These are phyloP conservation scores for Omphalotus guepiniiformis DNA, from an alignment of 768 basidiomycete genomes.

Conservation along the genomic window DNA sequence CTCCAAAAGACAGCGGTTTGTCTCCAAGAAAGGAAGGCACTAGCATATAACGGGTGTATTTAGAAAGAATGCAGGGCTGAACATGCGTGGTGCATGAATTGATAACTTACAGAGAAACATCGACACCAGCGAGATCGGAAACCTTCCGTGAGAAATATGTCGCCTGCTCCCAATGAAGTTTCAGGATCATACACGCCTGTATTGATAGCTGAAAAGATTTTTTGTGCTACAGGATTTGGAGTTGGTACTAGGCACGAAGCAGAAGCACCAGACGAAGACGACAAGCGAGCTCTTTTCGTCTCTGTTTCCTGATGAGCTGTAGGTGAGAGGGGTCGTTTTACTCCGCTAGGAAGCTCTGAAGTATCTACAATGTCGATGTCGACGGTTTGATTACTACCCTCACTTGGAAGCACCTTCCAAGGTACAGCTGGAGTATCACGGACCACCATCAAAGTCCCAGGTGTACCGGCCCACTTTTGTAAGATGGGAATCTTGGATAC, in stretches of 20 bases:
- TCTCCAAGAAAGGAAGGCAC: conserved; percentile 57
- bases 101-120: conserved; percentile 49
- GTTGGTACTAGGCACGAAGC: conserved; percentile 54
- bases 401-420: conserved; percentile 51
- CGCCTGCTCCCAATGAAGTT: conserved; percentile 51
- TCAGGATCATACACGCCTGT: conserved; percentile 18
- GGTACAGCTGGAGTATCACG: conserved; percentile 40
- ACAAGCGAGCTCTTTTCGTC: conserved; percentile 42
- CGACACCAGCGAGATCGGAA: conserved; percentile 80
- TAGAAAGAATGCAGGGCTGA: conserved; percentile 5
- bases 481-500: conserved; percentile 53
- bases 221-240: conserved; percentile 40
- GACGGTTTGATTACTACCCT: conserved; percentile 13
- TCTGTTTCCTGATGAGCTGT: conserved; percentile 24
- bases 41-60: too few species aligned
- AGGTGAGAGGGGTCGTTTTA: conserved; percentile 42
- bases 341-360: conserved; percentile 22
- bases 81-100: not conserved
- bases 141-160: conserved; percentile 70
- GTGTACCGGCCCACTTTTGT: conserved; percentile 61
- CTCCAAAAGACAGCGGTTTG: conserved; percentile 57
- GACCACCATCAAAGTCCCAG: conserved; percentile 63
- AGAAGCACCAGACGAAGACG: conserved; percentile 26
- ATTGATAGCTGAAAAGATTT: conserved; percentile 35
- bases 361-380: conserved; percentile 24